phyloP scores from a whole-genome alignment of 2,329 filamentous ascomycete species.

The Talaromyces funiculosus region DNA sequence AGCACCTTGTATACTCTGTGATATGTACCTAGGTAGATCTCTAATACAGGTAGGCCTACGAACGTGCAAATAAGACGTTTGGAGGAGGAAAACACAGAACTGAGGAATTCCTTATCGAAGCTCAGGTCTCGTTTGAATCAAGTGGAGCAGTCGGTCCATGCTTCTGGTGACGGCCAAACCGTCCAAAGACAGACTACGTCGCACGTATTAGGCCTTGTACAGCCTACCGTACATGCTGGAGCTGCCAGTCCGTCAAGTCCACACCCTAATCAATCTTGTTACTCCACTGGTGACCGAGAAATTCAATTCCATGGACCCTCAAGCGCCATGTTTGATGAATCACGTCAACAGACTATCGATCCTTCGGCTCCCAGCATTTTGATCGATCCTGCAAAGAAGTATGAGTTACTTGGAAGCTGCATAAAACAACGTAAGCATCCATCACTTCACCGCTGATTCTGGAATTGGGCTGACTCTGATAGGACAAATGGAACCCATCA shows the following conservation, averaged over 20 bases:
- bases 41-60: slow-evolving; percentile 19
- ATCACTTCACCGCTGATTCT: too few relatives aligned
- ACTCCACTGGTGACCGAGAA: slow-evolving; percentile 13
- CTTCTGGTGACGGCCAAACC: neutral
- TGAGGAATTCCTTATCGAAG: slow-evolving; percentile 17
- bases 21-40: neutral
- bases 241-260: neutral
- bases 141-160: neutral
- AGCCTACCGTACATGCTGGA: neutral
- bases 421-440: slow-evolving; percentile 21
- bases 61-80: slow-evolving; percentile 24
- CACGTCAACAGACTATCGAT: neutral
- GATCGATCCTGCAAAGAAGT: neutral
- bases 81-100: slow-evolving; percentile 22
- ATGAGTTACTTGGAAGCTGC: slow-evolving; percentile 20
- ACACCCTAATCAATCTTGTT: slow-evolving; percentile 1
- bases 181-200: neutral
- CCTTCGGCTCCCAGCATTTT: neutral
- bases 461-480: neutral
- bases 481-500: slow-evolving; percentile 48
- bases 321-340: slow-evolving; percentile 14
- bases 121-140: slow-evolving; percentile 3
- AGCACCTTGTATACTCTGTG: neutral
- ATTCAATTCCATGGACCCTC: slow-evolving; percentile 11
- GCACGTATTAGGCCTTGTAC: neutral